Evolutionary conservation across 345 rosid genomes (phyloP), one percentile per base, ranked within the genome.

Genomic region (Brassica juncea): DNA sequence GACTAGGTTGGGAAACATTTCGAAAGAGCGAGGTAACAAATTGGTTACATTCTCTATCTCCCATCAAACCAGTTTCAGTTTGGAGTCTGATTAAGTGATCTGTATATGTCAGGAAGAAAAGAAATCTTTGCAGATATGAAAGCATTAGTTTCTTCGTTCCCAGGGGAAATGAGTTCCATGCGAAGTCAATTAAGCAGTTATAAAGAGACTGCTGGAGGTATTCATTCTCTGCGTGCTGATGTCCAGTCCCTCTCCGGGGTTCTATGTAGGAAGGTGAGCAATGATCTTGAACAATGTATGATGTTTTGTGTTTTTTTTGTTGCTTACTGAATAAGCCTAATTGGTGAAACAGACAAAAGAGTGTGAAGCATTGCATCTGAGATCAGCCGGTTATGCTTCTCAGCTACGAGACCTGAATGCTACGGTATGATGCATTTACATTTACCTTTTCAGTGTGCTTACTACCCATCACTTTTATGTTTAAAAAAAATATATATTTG

Each of bases 161-260:
- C 99, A 1, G 91, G 88, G 83, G 92, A 96, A 75, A 90, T 93
- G 99, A 82, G 84, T 81, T 68, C 82, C 30, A 90, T 96, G 99
- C 94, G 90, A 86, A 85, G 87, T 77, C 94, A 90, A 70, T 75
- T 96, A 77, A 85, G 88, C 77, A 87, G 70, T 32, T 92, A 61
- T 82, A 96, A 92, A 84, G 94, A 89, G 75, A 87, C 87, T 83
- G 90, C 95, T 74, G 79, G 86, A 74, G 89, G 90, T 80, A 87
- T 93, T 82, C 95, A 92, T 83, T 84, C 91, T 68, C 83, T 93
- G 79, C 90, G 89, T 27, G 95, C 98, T 77, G 94, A 92, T 77
- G 87, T 86, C 80, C 93, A 83, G 84, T 90, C 89, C 66, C 92
- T 93, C 82, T 87, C 94, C 32, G 82, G 74, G 57, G 80, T 85